A percentile compares a stretch with the other conserved stretches of the same genome.
Evolutionary conservation across 2,329 filamentous ascomycete species (phyloP).

Genomic region (Scopulariopsis brevicaulis): DNA sequence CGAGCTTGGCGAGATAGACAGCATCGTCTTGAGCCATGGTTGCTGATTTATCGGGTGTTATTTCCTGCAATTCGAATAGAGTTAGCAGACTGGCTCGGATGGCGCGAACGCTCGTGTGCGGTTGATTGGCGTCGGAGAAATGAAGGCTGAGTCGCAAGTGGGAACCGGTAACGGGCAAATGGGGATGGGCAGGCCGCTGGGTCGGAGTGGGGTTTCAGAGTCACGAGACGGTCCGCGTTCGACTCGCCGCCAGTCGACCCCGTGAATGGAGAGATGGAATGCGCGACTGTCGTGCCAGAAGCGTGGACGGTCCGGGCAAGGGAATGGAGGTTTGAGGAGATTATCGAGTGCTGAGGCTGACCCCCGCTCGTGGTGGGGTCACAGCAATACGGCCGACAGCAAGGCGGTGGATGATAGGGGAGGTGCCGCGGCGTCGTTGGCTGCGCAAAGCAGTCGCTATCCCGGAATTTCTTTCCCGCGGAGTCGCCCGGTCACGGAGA

Average conservation of each 20-base stretch:
- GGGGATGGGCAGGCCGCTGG: neutral
- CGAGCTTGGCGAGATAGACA: constrained; percentile 99
- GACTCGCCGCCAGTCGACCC: neutral
- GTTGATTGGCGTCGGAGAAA: neutral
- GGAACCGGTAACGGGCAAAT: neutral
- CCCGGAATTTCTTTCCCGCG: neutral
- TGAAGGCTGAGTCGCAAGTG: neutral
- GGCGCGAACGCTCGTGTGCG: neutral
- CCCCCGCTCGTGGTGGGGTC: constrained; percentile 6
- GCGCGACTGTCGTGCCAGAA: neutral
- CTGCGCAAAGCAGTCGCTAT: neutral
- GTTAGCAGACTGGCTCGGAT: neutral
- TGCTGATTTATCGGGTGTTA: constrained; percentile 1
- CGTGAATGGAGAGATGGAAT: neutral
- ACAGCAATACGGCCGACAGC: neutral
- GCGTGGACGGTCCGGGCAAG: neutral
- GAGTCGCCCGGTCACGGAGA: neutral
- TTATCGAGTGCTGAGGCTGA: neutral
- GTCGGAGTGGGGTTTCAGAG: neutral
- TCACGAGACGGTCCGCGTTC: neutral
- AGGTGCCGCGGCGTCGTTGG: neutral
- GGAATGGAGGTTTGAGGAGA: neutral
- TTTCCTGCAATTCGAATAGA: neutral
- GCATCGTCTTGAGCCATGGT: constrained; percentile 97
- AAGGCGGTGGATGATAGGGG: neutral